Evolutionary conservation across 2,329 filamentous ascomycete species (phyloP).

Genomic region (Talaromyces sp.): DNA sequence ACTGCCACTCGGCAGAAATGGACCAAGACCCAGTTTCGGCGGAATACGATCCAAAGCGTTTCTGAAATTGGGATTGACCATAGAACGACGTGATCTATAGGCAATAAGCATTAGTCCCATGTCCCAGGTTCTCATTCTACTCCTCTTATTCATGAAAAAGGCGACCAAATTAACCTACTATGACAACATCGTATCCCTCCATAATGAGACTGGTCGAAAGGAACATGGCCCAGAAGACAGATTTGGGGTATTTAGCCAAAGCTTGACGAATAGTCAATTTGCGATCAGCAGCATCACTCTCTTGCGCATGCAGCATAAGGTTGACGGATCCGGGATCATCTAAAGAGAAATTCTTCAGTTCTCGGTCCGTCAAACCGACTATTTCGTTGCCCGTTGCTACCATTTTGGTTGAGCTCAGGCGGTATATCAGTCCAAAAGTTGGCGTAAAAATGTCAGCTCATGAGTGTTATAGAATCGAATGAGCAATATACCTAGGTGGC

Average conservation of each 20-base stretch:
- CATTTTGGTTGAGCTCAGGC: not conserved
- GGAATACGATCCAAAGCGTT: constrained; percentile 3
- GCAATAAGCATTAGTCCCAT: not conserved
- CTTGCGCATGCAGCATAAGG: constrained; percentile 11
- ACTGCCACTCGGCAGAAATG: constrained; percentile 34
- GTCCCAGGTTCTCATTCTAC: not conserved
- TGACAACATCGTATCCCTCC: constrained; percentile 13
- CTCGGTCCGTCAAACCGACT: constrained; percentile 10
- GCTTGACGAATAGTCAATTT: constrained; percentile 12
- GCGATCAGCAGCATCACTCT: constrained; percentile 14
- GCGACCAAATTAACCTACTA: not conserved
- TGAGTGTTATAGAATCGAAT: not conserved
- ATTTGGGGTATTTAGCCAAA: constrained; percentile 10
- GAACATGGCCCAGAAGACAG: constrained; percentile 14
- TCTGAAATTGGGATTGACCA: constrained; percentile 13
- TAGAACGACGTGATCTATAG: constrained; percentile 11
- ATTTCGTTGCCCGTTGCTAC: not conserved
- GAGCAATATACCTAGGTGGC: not conserved
- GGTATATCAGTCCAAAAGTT: not conserved
- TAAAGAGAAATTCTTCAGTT: constrained; percentile 10
- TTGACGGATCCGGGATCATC: constrained; percentile 9
- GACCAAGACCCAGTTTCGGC: not conserved
- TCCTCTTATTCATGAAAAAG: not conserved
- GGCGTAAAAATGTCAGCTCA: not conserved
- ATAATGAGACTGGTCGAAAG: constrained; percentile 13